Evolutionary conservation across 1,139 yeast species (phyloP).

Genomic region (Kodamaea fungicola): DNA sequence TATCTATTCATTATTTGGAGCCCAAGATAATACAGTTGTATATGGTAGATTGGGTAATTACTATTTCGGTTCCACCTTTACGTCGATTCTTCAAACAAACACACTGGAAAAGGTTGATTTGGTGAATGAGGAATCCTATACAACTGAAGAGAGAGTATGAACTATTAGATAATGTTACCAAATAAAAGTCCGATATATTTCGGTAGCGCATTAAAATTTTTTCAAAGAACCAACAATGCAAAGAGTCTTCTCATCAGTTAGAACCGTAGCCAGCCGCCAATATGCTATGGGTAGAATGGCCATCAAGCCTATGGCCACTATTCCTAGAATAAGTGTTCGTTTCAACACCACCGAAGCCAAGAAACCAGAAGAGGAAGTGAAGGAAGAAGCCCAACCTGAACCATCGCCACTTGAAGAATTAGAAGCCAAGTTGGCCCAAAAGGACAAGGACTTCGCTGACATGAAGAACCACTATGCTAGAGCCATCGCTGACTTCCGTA

Average conservation of each 20-base stretch:
- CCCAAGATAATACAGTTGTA: conserved; percentile 6
- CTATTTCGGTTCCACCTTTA: conserved; percentile 9
- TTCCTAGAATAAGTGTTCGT: conserved; percentile 17
- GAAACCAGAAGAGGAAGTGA: conserved; percentile 11
- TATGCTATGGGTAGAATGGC: conserved; percentile 12
- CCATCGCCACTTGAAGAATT: conserved; percentile 36
- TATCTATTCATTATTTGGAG: conserved; percentile 13
- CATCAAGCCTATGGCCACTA: conserved; percentile 9
- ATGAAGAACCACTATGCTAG: conserved; percentile 81
- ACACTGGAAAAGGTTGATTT: conserved; percentile 10
- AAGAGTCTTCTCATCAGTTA: conserved; percentile 26
- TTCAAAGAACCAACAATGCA: conserved; percentile 19
- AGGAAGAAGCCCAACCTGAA: conserved; percentile 4
- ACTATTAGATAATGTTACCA: not conserved
- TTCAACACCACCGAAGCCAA: conserved; percentile 23
- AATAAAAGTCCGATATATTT: no score
- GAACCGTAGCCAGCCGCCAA: conserved; percentile 20
- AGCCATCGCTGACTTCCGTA: conserved; percentile 89
- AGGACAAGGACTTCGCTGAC: conserved; percentile 79
- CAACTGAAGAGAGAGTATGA: not conserved
- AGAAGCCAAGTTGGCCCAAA: conserved; percentile 54
- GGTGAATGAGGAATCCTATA: conserved; percentile 7
- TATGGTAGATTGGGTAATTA: conserved; percentile 13
- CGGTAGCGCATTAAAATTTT: no score
- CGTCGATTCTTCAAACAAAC: conserved; percentile 6